Percentiles rank a stretch among this genome's conserved stretches.
phyloP scores from a whole-genome alignment of 2,329 filamentous ascomycete genomes.

The Diaporthe citrichinensis region DNA sequence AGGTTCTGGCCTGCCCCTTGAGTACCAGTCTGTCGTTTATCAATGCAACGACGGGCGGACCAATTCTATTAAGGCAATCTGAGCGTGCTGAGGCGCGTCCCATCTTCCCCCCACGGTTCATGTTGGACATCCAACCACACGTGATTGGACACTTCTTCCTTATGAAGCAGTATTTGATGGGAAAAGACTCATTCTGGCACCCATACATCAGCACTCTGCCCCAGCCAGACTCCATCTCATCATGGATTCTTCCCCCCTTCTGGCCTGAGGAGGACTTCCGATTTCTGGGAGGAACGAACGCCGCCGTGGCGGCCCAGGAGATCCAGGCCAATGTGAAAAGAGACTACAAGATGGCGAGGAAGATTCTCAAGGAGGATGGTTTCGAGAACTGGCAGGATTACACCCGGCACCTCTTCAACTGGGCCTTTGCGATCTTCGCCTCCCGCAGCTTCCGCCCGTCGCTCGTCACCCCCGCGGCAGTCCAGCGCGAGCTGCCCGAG shows the following conservation, averaged over 20 bases:
- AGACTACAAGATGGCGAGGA: constrained; percentile 62
- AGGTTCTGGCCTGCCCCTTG: constrained; percentile 67
- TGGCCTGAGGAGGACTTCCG: constrained; percentile 74
- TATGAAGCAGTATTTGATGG: constrained; percentile 75
- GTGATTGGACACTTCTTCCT: constrained; percentile 78
- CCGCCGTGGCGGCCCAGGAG: constrained; percentile 63
- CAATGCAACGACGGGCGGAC: constrained; percentile 61
- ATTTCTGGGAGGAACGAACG: constrained; percentile 68
- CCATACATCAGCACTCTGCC: constrained; percentile 78
- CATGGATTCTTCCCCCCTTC: constrained; percentile 72
- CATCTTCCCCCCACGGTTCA: constrained; percentile 64
- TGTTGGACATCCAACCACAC: constrained; percentile 68
- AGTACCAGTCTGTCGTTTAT: constrained; percentile 70
- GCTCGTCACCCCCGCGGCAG: constrained; percentile 62
- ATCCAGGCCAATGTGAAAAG: constrained; percentile 61
- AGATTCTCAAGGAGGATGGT: constrained; percentile 52
- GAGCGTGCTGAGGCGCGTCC: constrained; percentile 12
- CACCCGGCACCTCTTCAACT: constrained; percentile 69
- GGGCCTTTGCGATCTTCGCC: constrained; percentile 76
- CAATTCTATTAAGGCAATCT: constrained; percentile 42
- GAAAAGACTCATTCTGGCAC: constrained; percentile 73
- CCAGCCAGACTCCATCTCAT: constrained; percentile 65
- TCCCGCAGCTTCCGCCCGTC: constrained; percentile 76
- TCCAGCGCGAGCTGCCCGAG: constrained; percentile 50
- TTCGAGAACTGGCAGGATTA: constrained; percentile 53